Base-by-base conservation (phyloP, 352 stramenopile species). In the Blastocystis hominis region DNA sequence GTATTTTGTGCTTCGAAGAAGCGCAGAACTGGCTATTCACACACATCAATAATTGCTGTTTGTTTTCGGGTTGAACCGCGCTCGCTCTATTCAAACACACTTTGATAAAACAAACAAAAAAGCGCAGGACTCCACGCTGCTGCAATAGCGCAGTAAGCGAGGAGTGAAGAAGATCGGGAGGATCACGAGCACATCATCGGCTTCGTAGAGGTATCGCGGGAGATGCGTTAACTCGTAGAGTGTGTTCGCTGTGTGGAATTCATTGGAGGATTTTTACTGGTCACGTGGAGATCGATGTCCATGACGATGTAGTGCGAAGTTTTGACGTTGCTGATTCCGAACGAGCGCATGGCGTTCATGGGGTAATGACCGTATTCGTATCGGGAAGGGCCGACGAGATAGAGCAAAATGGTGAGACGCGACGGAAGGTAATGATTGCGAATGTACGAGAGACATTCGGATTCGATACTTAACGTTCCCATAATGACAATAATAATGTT, bases 141-240 rank as follows among this genome's bases (percentile, higher is more conserved):
- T 53, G 38, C 72, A 84, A 30, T 53, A 53, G 0, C 38, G 34
- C 2, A 84, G 44, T 34, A 68, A 68, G 3, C 72, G 72, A 69
- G 66, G 47, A 46, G 68, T 68, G 50, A 84, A 84, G 55, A 84
- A 84, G 24, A 84, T 53, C 15, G 72, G 72, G 20, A 84, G 42
- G 44, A 84, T 84, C 24, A 84, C 50, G 38, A 30, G 24, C 24
- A 53, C 72, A 38, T 38, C 44, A 15, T 44, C 10, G 36, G 4
- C n/a, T 15, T 34, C 40, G 3, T 64, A 17, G 1, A 68, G 40
- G 15, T 40, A 59, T 7, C 6, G 17, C 9, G 72, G 72, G 50
- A 84, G 72, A 36, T 47, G 24, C 47, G 46, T 84, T 53, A 84
- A 34, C 15, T 47, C 62, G 5, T 64, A 17, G 56, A 68, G 68